Evolutionary conservation across 768 basidiomycete genomes (phyloP).

Genomic region (Mycena maculata): DNA sequence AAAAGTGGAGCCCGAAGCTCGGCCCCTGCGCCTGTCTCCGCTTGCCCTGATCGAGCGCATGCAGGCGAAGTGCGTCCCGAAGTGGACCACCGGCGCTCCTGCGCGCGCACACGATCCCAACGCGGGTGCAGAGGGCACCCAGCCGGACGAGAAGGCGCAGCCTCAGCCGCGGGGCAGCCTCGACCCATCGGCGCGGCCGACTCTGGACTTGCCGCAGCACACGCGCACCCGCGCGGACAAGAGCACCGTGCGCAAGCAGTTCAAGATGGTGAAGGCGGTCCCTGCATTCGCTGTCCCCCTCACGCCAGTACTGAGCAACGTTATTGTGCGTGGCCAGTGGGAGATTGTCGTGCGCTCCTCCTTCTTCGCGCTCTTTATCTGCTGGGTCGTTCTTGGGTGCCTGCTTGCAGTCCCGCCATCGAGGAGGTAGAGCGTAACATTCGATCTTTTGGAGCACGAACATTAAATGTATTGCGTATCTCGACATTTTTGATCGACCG

Average conservation of each 20-base stretch:
- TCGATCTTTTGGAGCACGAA: neutral
- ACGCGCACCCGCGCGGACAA: constrained; percentile 32
- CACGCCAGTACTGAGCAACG: constrained; percentile 74
- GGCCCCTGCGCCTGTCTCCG: constrained; percentile 39
- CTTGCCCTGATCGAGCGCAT: constrained; percentile 53
- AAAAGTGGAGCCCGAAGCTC: constrained; percentile 37
- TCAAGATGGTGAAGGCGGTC: constrained; percentile 62
- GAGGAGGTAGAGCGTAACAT: neutral
- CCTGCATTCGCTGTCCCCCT: constrained; percentile 80
- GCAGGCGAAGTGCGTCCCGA: constrained; percentile 54
- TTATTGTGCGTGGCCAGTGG: constrained; percentile 86
- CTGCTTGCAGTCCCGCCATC: constrained; percentile 56
- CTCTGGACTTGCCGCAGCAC: constrained; percentile 22
- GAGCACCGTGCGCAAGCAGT: constrained; percentile 50
- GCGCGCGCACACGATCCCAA: neutral
- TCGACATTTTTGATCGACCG: neutral
- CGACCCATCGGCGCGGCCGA: constrained; percentile 18
- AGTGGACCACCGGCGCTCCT: constrained; percentile 1
- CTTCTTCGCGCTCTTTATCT: constrained; percentile 57
- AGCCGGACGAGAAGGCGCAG: constrained; percentile 20
- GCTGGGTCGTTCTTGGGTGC: constrained; percentile 53
- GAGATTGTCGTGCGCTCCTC: constrained; percentile 79
- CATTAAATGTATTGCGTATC: neutral
- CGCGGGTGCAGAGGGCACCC: neutral
- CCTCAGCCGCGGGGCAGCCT: constrained; percentile 28